phyloP scores from a whole-genome alignment of 257 asterid species.

The Fraxinus americana region DNA sequence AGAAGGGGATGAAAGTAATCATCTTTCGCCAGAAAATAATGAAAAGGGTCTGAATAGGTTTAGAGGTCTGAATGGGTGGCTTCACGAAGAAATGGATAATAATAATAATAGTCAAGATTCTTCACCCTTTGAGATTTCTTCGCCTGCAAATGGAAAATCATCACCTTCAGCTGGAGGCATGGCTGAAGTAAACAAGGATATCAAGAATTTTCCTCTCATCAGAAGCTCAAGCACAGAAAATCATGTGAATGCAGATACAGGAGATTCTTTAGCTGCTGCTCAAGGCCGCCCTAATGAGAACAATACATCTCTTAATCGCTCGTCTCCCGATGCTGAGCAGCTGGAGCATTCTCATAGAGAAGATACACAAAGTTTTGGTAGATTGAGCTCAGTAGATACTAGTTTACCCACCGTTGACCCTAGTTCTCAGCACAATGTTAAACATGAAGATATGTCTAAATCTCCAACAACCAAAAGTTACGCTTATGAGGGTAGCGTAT shows the following conservation, averaged over 20 bases:
- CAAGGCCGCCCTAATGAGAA: constrained; percentile 37
- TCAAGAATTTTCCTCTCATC: constrained; percentile 9
- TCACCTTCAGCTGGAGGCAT: constrained; percentile 20
- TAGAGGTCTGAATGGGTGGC: constrained; percentile 28
- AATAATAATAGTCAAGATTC: constrained; percentile 20
- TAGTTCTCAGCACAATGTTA: constrained; percentile 33
- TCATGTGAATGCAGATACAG: constrained; percentile 10
- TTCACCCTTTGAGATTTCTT: constrained; percentile 24
- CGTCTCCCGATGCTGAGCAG: constrained; percentile 43
- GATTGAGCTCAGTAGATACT: constrained; percentile 44
- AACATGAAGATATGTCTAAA: constrained; percentile 29
- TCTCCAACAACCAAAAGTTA: constrained; percentile 47
- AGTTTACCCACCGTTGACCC: constrained; percentile 33
- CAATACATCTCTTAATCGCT: constrained; percentile 30
- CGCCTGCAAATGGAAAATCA: constrained; percentile 26
- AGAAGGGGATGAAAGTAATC: constrained; percentile 18
- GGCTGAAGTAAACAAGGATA: constrained; percentile 26
- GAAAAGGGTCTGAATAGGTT: constrained; percentile 27
- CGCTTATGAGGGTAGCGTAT: constrained; percentile 62
- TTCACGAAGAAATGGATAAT: constrained; percentile 22
- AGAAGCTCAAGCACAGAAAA: constrained; percentile 24
- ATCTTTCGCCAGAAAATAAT: constrained; percentile 24
- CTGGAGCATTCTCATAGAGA: constrained; percentile 32
- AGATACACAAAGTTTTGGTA: constrained; percentile 33
- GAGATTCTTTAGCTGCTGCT: constrained; percentile 28